Evolutionary conservation across 345 rosid genomes (phyloP).

Genomic region (Citrus inodora): DNA sequence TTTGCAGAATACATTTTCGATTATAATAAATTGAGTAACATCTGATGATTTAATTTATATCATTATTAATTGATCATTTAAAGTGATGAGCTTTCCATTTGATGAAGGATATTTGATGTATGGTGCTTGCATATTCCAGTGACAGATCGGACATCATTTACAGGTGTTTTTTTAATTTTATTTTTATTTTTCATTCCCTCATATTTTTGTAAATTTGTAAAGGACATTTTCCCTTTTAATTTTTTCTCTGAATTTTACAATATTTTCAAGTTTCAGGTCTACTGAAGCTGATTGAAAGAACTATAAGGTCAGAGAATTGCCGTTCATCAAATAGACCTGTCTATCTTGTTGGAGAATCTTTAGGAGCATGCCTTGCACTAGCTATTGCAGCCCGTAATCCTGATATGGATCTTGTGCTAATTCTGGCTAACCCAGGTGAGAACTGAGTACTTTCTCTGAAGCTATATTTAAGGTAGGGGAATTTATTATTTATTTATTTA

Average conservation of each 20-base stretch:
- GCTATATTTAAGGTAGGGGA: too few relatives aligned
- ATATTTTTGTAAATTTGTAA: too few relatives aligned
- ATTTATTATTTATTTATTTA: too few relatives aligned
- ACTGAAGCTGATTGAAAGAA: conserved; percentile 51
- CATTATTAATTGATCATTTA: too few relatives aligned
- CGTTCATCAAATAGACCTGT: conserved; percentile 55
- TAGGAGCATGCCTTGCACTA: conserved; percentile 77
- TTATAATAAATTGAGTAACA: too few relatives aligned
- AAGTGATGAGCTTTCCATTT: neutral
- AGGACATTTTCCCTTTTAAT: too few relatives aligned
- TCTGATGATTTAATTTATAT: too few relatives aligned
- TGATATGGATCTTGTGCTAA: conserved; percentile 54
- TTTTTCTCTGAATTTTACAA: neutral
- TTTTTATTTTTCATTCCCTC: too few relatives aligned
- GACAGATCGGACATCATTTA: conserved; percentile 60
- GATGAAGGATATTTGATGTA: conserved; percentile 56
- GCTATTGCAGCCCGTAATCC: conserved; percentile 72
- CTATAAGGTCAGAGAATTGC: conserved; percentile 37
- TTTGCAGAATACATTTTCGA: too few relatives aligned
- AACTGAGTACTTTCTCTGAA: neutral
- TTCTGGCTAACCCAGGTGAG: conserved; percentile 75
- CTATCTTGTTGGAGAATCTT: conserved; percentile 77
- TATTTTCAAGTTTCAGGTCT: conserved; percentile 42
- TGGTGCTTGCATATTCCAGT: conserved; percentile 85
- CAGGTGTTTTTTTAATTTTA: conserved; percentile 20